Conservation (phyloP, 768 basidiomycete genomes). For the Cyclocybe cylindracea region DNA sequence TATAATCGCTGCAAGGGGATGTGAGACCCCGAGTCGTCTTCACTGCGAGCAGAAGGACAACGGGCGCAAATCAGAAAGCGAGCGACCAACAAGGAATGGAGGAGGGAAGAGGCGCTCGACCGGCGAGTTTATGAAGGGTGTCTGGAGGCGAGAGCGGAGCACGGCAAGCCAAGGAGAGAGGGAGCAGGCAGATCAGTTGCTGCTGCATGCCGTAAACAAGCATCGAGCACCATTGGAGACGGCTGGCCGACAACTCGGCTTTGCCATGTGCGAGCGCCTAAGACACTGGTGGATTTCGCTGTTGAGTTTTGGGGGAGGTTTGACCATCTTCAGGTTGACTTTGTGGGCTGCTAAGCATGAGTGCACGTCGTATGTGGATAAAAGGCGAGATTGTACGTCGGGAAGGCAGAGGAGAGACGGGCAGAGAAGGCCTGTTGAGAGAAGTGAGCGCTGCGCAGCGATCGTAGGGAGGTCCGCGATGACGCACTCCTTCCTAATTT, state of each 20-base stretch:
- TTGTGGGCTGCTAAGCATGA: no score
- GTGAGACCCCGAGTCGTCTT: constrained; percentile 9
- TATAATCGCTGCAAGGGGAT: background rate
- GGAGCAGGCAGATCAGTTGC: background rate
- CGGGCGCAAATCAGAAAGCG: background rate
- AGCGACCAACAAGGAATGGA: background rate
- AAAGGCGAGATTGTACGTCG: no score
- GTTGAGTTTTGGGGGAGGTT: no score
- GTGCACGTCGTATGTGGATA: no score
- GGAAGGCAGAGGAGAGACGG: no score
- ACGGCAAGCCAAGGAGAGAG: constrained; percentile 16
- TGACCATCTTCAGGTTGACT: no score
- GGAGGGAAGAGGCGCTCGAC: constrained; percentile 21
- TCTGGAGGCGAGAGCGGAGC: constrained; percentile 15
- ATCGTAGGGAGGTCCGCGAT: background rate
- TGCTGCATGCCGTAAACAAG: no score
- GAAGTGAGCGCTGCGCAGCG: background rate
- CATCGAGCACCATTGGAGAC: constrained; percentile 1
- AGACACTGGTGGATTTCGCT: no score
- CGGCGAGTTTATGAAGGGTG: constrained; percentile 24
- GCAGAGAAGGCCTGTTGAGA: background rate
- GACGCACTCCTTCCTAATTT: background rate
- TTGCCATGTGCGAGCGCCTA: background rate
- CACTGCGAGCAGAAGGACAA: background rate
- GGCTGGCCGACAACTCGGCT: background rate